phyloP scores from a whole-genome alignment of 2,329 filamentous ascomycete species.

The Xylariaceae sp. region DNA sequence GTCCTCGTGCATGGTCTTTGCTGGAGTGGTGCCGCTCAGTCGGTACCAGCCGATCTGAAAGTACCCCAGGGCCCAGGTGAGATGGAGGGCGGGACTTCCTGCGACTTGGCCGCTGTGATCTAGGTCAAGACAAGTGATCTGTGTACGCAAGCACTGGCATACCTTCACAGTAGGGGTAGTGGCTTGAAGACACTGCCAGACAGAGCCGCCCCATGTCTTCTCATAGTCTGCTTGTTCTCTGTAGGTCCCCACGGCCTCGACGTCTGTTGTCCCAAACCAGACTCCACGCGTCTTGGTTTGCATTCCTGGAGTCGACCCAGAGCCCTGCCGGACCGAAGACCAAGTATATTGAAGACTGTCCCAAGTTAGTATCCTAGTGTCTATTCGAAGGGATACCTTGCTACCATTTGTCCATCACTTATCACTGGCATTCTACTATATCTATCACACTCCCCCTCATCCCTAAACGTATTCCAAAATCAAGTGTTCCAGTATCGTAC shows the following conservation, averaged over 20 bases:
- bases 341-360: slow-evolving; percentile 28
- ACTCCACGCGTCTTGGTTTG: slow-evolving; percentile 16
- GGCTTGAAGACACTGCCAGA: slow-evolving; percentile 23
- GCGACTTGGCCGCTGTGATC: slow-evolving; percentile 13
- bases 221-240: slow-evolving; percentile 2
- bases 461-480: slow-evolving; percentile 12
- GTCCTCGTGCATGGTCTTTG: slow-evolving; percentile 11
- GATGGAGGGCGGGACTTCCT: slow-evolving; percentile 16
- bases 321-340: slow-evolving; percentile 26
- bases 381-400: slow-evolving; percentile 19
- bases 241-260: slow-evolving; percentile 6
- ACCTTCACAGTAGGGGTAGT: slow-evolving; percentile 22
- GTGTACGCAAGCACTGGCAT: slow-evolving; percentile 18
- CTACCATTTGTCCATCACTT: slow-evolving; percentile 16
- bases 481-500: not conserved
- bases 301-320: slow-evolving; percentile 27
- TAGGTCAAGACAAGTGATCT: slow-evolving; percentile 16
- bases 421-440: slow-evolving; percentile 25
- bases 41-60: slow-evolving; percentile 22
- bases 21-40: slow-evolving; percentile 5
- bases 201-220: slow-evolving; percentile 11
- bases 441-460: slow-evolving; percentile 28
- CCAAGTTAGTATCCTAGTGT: slow-evolving; percentile 19
- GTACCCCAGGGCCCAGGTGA: slow-evolving; percentile 16
- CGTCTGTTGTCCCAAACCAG: slow-evolving; percentile 10